Base-by-base conservation (phyloP, 1,139 yeast genomes). In the Hanseniaspora gamundiae region DNA sequence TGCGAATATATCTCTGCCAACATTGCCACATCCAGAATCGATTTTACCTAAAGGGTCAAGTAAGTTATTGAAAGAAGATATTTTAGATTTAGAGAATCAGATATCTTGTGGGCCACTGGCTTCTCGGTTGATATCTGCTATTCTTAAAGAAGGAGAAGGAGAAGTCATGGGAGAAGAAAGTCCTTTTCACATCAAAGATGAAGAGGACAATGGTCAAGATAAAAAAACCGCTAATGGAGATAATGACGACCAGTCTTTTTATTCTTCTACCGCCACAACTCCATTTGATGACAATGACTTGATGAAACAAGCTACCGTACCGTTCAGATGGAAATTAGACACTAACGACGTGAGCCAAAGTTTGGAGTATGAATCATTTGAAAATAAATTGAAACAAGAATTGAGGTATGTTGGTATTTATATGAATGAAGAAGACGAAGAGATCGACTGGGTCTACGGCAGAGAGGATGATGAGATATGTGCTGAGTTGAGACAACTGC, bases 401-500 rank as follows among this genome's bases (percentile, higher is more conserved):
- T 69, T 93, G 53, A 79, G 83, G 52, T 87, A 83, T 57, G 87
- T 91, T 48, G 98, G 98, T 0, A 85, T 93, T 10, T 80, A 87
- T 52, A 84, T 79, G 78, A 82, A 80, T 52, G 60, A 63, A 13
- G 65, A 64, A 40, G 65, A 62, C 45, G 60, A 62, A 42, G 72
- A 63, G 28, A 66, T 67, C 2, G 66, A 66, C 60, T 88, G 96
- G 96, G 66, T 81, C 21, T 71, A 73, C 45, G 80, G 82, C 40
- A 73, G 82, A 50, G 96, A 93, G 59, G 99, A 93, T 61, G 98
- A 93, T 62, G 98, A 93, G 61, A 78, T 93, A 7, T 81, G 94
- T 51, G 79, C 82, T 0, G 97, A 91, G 56, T 67, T 91, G 49
- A 70, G 98, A 49, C 61, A 65, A 21, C 65, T 88, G 43, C 97